These are phyloP conservation scores for Ulmus americana DNA, from an alignment of 331 rosid genomes.

Conservation along the genomic window DNA sequence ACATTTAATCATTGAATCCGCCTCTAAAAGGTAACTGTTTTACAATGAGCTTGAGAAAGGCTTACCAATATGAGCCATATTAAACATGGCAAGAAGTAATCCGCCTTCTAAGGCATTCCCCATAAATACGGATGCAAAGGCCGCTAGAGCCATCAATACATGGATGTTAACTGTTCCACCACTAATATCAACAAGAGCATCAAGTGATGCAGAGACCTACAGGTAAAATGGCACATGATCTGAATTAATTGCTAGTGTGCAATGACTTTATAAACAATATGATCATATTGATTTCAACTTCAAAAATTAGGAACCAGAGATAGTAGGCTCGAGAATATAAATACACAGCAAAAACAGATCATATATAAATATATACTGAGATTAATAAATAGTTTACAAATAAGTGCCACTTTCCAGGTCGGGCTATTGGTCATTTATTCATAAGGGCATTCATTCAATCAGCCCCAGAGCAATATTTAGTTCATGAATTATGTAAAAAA, in stretches of 20 bases:
- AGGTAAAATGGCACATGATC: conserved; percentile 10
- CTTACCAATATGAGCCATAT: conserved; percentile 90
- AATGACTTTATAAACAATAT: not conserved
- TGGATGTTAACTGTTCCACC: conserved; percentile 93
- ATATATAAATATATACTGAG: not conserved
- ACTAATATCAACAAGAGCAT: conserved; percentile 68
- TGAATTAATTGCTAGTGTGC: conserved; percentile 6
- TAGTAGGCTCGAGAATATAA: too few relatives aligned
- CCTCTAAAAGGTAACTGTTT: not conserved
- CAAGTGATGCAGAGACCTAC: conserved; percentile 88
- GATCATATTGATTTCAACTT: not conserved
- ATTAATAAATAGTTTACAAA: not conserved
- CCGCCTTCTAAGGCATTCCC: conserved; percentile 97
- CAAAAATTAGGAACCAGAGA: not conserved
- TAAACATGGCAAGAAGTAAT: conserved; percentile 91
- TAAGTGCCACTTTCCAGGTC: not conserved
- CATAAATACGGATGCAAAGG: conserved; percentile 81
- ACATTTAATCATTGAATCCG: conserved; percentile 23
- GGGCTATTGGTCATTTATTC: not conserved
- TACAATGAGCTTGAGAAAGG: not conserved
- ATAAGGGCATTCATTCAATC: not conserved
- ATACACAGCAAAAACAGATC: not conserved
- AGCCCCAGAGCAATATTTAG: not conserved
- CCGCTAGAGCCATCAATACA: conserved; percentile 93
- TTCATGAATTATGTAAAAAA: not conserved